These are phyloP conservation scores for Ceratobasidium sp. DNA, from an alignment of 1,284 basidiomycete species.

Conservation along the genomic window DNA sequence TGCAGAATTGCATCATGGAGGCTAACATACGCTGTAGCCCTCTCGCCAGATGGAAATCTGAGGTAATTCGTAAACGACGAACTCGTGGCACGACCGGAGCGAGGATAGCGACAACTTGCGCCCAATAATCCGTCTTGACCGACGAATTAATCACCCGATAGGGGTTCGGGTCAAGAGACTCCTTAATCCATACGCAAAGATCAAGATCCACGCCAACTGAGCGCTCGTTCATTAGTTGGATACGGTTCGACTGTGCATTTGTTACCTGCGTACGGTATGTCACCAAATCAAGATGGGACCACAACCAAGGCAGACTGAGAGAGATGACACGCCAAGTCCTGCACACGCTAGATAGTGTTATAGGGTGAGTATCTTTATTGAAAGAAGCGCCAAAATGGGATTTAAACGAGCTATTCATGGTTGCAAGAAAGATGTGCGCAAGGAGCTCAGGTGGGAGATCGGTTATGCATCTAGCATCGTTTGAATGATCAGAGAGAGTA, in stretches of 20 bases:
- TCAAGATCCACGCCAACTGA: background rate
- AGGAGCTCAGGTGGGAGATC: background rate
- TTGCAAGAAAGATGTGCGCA: slow-evolving; percentile 1
- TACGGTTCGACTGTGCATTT: background rate
- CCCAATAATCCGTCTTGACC: background rate
- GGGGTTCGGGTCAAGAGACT: background rate
- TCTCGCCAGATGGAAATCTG: background rate
- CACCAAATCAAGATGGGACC: slow-evolving; percentile 1
- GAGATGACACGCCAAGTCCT: background rate
- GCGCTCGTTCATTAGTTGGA: slow-evolving; percentile 1
- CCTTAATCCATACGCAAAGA: background rate
- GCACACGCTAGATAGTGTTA: background rate
- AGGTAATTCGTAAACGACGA: background rate
- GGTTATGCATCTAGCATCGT: background rate
- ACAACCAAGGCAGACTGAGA: background rate
- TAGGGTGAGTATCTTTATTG: background rate
- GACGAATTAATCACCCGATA: background rate
- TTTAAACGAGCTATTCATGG: background rate
- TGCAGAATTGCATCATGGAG: background rate
- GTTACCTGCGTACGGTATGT: background rate
- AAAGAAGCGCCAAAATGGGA: background rate
- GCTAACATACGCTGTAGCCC: background rate
- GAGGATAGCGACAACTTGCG: background rate
- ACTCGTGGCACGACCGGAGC: background rate
- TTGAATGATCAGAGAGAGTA: background rate